A percentile compares a stretch with the other conserved stretches of the same genome.
Evolutionary conservation across 2,329 filamentous ascomycete genomes (phyloP).

Genomic region (Diaporthe citrichinensis): DNA sequence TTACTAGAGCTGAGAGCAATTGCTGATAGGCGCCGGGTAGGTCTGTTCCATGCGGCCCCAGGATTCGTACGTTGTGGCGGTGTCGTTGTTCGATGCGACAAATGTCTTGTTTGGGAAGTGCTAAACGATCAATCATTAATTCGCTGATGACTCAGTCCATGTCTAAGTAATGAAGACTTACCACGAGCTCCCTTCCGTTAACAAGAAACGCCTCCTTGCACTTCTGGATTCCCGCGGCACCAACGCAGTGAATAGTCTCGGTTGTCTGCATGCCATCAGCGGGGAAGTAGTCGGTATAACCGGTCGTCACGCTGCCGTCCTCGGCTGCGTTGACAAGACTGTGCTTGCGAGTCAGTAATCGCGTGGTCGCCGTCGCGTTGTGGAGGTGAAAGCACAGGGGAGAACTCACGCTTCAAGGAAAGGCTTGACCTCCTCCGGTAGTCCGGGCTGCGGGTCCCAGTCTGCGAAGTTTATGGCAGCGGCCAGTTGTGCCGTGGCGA

Average conservation of each 20-base stretch:
- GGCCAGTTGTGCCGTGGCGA: constrained; percentile 6
- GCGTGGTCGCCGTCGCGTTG: background rate
- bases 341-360: background rate
- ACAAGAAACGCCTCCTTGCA: constrained; percentile 38
- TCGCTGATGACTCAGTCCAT: background rate
- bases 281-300: constrained; percentile 40
- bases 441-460: constrained; percentile 35
- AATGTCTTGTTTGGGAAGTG: constrained; percentile 41
- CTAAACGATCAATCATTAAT: background rate
- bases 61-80: constrained; percentile 37
- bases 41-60: constrained; percentile 40
- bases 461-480: constrained; percentile 26
- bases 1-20: constrained; percentile 41
- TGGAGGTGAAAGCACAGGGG: background rate
- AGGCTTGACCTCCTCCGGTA: constrained; percentile 24
- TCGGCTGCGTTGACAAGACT: constrained; percentile 40
- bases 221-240: constrained; percentile 35
- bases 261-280: constrained; percentile 39
- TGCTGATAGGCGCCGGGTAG: constrained; percentile 32
- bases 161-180: background rate
- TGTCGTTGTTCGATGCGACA: constrained; percentile 34
- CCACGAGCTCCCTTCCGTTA: constrained; percentile 36
- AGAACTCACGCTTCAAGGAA: constrained; percentile 36
- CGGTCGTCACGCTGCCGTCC: constrained; percentile 31
- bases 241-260: constrained; percentile 33